Conservation (phyloP, 225 moss, liverwort and hornwort genomes). For the Marchantia polymorpha region DNA sequence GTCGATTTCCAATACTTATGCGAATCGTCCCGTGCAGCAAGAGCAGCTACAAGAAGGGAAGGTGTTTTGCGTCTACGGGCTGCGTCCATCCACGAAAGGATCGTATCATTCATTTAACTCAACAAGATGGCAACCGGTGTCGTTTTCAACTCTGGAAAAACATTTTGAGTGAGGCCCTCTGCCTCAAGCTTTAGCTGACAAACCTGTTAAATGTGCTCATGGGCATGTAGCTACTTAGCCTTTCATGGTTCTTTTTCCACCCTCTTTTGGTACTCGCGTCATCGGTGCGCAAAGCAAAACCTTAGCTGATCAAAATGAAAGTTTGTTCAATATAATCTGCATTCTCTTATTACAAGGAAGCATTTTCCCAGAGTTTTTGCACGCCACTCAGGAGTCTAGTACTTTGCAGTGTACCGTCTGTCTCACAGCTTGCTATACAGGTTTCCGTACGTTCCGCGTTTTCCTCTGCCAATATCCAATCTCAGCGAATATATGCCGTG, state of each 20-base stretch:
- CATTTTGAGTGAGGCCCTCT: slow-evolving; percentile 27
- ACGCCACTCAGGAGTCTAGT: too few relatives aligned
- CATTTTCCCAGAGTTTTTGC: neutral
- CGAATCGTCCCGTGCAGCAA: neutral
- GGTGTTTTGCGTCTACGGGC: slow-evolving; percentile 38
- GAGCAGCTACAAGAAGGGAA: slow-evolving; percentile 39
- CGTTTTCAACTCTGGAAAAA: slow-evolving; percentile 15
- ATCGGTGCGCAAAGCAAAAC: too few relatives aligned
- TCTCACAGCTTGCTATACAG: slow-evolving; percentile 16
- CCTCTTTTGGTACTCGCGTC: too few relatives aligned
- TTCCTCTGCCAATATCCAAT: slow-evolving; percentile 23
- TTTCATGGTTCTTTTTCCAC: too few relatives aligned
- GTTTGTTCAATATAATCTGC: too few relatives aligned
- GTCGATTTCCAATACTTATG: neutral
- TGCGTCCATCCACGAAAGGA: slow-evolving; percentile 22
- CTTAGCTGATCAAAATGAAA: too few relatives aligned
- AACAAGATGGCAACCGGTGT: slow-evolving; percentile 30
- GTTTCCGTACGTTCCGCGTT: slow-evolving; percentile 31
- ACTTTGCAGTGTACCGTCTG: neutral
- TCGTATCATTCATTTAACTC: slow-evolving; percentile 28
- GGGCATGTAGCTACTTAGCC: too few relatives aligned
- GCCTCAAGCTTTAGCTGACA: neutral
- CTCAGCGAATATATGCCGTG: slow-evolving; percentile 25
- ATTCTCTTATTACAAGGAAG: neutral
- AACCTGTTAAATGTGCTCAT: neutral